Conservation (phyloP, 2,329 filamentous ascomycete species). For the Gyromitra esculenta region DNA sequence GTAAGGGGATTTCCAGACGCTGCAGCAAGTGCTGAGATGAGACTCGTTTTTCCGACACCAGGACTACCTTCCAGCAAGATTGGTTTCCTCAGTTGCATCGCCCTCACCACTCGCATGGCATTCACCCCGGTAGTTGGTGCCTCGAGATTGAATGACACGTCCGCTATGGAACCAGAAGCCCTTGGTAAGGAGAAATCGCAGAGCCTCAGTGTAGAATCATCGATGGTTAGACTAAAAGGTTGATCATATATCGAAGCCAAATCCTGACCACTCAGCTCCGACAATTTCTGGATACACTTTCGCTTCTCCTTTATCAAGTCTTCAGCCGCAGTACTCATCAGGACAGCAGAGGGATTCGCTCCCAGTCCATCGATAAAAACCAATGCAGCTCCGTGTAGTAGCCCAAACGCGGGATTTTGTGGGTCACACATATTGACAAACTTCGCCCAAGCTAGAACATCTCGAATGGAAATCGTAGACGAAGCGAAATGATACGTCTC, state of each 20-base stretch:
- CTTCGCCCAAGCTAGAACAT: conserved; percentile 90
- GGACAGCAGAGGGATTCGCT: conserved; percentile 88
- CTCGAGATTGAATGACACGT: conserved; percentile 78
- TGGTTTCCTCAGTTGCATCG: conserved; percentile 86
- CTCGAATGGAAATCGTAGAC: conserved; percentile 85
- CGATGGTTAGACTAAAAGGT: conserved; percentile 69
- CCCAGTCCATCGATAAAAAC: conserved; percentile 96
- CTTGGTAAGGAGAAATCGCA: conserved; percentile 78
- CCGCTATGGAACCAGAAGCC: conserved; percentile 64
- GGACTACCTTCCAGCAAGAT: conserved; percentile 95
- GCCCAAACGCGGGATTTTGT: conserved; percentile 55
- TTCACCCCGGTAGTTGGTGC: conserved; percentile 91
- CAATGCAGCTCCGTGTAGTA: conserved; percentile 86
- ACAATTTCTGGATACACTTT: conserved; percentile 77
- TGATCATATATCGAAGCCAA: conserved; percentile 73
- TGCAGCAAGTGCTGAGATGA: conserved; percentile 84
- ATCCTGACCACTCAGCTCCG: conserved; percentile 72
- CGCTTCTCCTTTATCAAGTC: conserved; percentile 76
- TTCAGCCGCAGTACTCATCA: conserved; percentile 70
- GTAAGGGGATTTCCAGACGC: conserved; percentile 84
- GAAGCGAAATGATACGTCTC: conserved; percentile 78
- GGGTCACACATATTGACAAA: conserved; percentile 78
- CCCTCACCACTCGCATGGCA: conserved; percentile 87
- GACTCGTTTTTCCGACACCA: conserved; percentile 96
- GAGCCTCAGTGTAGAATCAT: conserved; percentile 69